Percentiles rank a stretch among this genome's conserved stretches.
Conservation (phyloP, 2,329 filamentous ascomycete species). For the Aspergillus sp. region DNA sequence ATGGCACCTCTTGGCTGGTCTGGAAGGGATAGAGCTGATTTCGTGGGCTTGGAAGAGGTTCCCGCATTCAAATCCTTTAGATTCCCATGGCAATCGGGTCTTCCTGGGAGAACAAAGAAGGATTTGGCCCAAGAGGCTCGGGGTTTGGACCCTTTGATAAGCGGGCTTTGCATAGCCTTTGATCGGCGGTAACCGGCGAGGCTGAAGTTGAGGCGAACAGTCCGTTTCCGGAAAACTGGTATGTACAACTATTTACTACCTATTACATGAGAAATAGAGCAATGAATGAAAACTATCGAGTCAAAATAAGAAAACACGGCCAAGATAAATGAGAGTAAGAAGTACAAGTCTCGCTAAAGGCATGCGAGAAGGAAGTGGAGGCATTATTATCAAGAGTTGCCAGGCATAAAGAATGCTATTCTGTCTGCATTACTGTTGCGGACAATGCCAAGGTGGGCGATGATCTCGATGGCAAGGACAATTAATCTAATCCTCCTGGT, state of each 20-base stretch:
- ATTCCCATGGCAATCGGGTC: neutral
- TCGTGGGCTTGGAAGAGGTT: neutral
- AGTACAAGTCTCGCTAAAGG: neutral
- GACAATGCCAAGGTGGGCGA: too few relatives aligned
- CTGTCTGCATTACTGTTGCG: too few relatives aligned
- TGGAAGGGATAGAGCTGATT: neutral
- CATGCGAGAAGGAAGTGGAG: neutral
- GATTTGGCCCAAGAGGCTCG: neutral
- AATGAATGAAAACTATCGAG: neutral
- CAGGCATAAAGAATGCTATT: neutral
- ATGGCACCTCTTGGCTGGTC: neutral
- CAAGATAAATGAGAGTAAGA: neutral
- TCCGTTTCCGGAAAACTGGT: neutral
- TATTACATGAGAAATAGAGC: neutral
- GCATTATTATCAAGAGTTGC: neutral
- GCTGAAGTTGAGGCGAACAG: neutral
- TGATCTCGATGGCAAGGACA: neutral
- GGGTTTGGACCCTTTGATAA: neutral
- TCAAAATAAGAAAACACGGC: neutral
- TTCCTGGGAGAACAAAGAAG: too few relatives aligned
- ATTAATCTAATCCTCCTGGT: constrained; percentile 68
- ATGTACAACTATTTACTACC: neutral
- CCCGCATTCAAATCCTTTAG: neutral
- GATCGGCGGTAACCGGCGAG: neutral
- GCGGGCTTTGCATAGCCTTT: neutral